Base-by-base conservation (phyloP, 192 early-diverging fungal species). In the Ramicandelaber brevisporus region DNA sequence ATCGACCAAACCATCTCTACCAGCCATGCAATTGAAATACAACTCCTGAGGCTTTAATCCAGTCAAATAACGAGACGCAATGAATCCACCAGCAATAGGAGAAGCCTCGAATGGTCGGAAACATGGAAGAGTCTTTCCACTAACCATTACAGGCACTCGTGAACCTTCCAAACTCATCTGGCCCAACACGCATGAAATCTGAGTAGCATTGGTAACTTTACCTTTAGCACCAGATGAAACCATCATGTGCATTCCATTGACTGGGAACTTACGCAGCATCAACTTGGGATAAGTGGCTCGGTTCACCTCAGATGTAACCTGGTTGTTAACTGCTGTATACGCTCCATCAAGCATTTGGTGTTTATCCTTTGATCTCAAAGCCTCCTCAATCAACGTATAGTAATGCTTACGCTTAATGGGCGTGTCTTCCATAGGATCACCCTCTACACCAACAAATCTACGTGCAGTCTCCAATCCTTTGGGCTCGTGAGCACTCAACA, bases 181-280 rank as follows among this genome's bases (percentile, higher is more conserved):
- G 37, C 95, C 90, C 21, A 99, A 62, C 31, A 78, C 57, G 61
- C 86, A 92, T 5, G 88, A 86, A 52, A 99, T 99, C 50, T 99
- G 95, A 6, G 77, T 77, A 15, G 83, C 71, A 47, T 99, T 99
- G 34, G 96, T 77, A 33, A 68, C 70, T 11, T 72, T 80, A 24
- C 95, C 95, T 53, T 99, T 99, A 40, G 95, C 90, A 39, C 95
- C 95, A 27, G 88, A 87, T 21, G 85, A 71, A 1, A 82, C 90
- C 95, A 99, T 99, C 45, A 86, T 67, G 59, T 89, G 83, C 88
- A 99, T 93, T 56, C 88, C 83, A 55, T 99, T 99, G 33, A 66
- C 46, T 14, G 95, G 95, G 71, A 99, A 99, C 19, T 58, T 46
- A 14, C 30, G 15, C 2, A 36, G 17, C 1, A 37, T 38, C 22